Percentiles rank a stretch among this genome's conserved stretches.
Conservation (phyloP, 768 basidiomycete genomes). For the Dictyophora rubrovolvata region DNA sequence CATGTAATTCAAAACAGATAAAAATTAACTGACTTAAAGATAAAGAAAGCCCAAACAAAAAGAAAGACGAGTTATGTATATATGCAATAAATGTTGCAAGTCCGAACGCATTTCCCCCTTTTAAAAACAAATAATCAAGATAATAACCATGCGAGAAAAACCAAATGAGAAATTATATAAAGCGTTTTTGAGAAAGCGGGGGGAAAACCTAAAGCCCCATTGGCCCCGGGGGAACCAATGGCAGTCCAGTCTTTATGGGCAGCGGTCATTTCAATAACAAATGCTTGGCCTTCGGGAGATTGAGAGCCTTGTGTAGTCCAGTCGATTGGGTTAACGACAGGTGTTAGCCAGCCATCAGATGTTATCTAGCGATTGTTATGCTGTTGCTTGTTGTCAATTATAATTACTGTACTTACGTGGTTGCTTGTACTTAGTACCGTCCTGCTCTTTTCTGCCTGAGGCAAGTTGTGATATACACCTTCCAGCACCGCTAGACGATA, state of each 20-base stretch:
- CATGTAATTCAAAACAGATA: no score
- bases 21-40: no score
- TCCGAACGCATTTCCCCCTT: no score
- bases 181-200: background rate
- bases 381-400: conserved; percentile 7
- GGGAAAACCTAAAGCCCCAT: conserved; percentile 10
- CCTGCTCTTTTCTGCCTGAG: conserved; percentile 48
- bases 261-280: conserved; percentile 64
- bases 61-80: no score
- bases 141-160: background rate
- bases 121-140: no score
- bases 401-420: conserved; percentile 5
- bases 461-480: conserved; percentile 38
- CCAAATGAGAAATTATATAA: background rate
- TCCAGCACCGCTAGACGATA: conserved; percentile 58
- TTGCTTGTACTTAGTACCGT: conserved; percentile 23
- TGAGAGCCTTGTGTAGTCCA: conserved; percentile 36
- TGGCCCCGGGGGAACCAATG: conserved; percentile 43
- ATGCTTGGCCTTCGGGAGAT: conserved; percentile 73
- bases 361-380: conserved; percentile 30
- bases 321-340: conserved; percentile 64
- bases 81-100: no score
- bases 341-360: conserved; percentile 54
- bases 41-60: no score
- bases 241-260: conserved; percentile 68